phyloP scores from a whole-genome alignment of 1,284 basidiomycete species.

The Ceratobasidium sp. region DNA sequence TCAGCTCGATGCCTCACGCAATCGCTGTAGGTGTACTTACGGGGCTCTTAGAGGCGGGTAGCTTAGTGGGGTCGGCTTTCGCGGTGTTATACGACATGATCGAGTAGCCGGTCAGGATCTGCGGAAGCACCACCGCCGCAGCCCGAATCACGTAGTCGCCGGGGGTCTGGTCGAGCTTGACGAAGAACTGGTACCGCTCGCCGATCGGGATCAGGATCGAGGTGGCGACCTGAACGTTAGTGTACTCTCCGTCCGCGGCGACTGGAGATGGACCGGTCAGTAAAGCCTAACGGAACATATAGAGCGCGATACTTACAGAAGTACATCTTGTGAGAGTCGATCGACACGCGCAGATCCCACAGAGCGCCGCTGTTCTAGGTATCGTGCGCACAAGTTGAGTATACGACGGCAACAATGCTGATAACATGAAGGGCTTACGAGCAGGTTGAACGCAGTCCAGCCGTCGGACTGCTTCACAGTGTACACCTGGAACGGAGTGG shows the following conservation, averaged over 20 bases:
- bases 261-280: neutral
- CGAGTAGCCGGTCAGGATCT: conserved; percentile 43
- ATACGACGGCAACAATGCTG: neutral
- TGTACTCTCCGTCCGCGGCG: conserved; percentile 45
- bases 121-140: conserved; percentile 32
- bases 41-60: conserved; percentile 28
- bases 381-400: neutral
- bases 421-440: conserved; percentile 5
- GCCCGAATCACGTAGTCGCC: conserved; percentile 46
- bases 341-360: conserved; percentile 34
- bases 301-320: conserved; percentile 11
- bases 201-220: conserved; percentile 39
- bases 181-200: conserved; percentile 44
- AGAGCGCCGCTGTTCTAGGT: conserved; percentile 9
- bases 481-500: conserved; percentile 19
- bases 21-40: neutral
- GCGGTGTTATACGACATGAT: conserved; percentile 43
- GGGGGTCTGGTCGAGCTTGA: conserved; percentile 45
- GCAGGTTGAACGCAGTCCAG: conserved; percentile 34
- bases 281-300: neutral
- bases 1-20: neutral
- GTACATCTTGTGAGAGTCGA: conserved; percentile 32
- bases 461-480: conserved; percentile 22
- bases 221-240: conserved; percentile 37
- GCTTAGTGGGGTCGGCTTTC: conserved; percentile 14